phyloP scores from a whole-genome alignment of 2,329 filamentous ascomycete species.

The Fusarium haematococcum region DNA sequence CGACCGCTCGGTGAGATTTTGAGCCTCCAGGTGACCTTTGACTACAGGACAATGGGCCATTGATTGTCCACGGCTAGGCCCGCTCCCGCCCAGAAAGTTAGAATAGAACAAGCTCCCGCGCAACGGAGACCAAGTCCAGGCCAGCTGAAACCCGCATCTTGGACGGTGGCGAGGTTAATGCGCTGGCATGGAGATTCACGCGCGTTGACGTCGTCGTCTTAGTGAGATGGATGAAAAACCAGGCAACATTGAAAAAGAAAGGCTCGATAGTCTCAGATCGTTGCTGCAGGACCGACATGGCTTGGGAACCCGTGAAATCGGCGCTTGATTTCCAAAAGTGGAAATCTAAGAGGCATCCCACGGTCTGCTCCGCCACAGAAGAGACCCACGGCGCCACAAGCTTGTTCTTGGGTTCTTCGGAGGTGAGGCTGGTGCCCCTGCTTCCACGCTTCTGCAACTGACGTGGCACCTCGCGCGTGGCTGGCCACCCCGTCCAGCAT shows the following conservation, averaged over 20 bases:
- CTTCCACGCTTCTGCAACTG: conserved; percentile 41
- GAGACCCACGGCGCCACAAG: conserved; percentile 36
- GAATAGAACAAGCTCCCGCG: conserved; percentile 16
- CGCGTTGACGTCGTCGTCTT: conserved; percentile 34
- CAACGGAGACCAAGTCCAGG: conserved; percentile 11
- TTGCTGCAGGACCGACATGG: conserved; percentile 31
- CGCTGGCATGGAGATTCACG: conserved; percentile 42
- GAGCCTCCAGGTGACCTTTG: conserved; percentile 25
- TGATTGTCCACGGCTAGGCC: conserved; percentile 27
- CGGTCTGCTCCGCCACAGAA: conserved; percentile 54
- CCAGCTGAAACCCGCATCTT: conserved; percentile 42
- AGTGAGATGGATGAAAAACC: background rate
- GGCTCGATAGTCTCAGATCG: conserved; percentile 38
- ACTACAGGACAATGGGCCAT: conserved; percentile 5
- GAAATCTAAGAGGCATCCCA: conserved; percentile 44
- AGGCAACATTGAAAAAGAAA: conserved; percentile 17
- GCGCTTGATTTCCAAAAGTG: conserved; percentile 36
- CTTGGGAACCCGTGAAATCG: conserved; percentile 25
- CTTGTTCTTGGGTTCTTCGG: conserved; percentile 10
- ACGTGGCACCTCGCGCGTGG: conserved; percentile 57
- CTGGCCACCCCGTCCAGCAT: conserved; percentile 43
- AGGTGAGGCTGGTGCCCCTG: conserved; percentile 51
- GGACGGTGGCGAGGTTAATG: conserved; percentile 40
- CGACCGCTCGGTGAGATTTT: conserved; percentile 33
- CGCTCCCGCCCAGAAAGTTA: conserved; percentile 12